A percentile compares a stretch with the other conserved stretches of the same genome.
phyloP scores from a whole-genome alignment of 108 stramenopile species.

The Cyclotella sp. region DNA sequence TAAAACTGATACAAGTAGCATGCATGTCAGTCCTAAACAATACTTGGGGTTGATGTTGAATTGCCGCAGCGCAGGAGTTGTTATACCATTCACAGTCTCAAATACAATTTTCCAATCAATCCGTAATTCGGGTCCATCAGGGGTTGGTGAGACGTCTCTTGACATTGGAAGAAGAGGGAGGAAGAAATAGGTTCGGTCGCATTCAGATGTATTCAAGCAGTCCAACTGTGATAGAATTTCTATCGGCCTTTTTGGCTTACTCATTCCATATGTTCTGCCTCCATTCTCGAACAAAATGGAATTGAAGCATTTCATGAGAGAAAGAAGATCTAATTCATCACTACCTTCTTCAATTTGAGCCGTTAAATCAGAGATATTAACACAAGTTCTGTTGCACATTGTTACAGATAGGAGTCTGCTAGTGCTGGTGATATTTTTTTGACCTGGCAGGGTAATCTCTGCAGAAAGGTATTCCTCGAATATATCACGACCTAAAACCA shows the following conservation, averaged over 20 bases:
- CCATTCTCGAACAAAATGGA: conserved; percentile 23
- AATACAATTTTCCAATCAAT: conserved; percentile 36
- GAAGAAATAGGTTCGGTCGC: conserved; percentile 31
- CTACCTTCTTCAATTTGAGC: not conserved
- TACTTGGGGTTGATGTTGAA: conserved; percentile 3
- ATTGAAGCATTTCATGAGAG: conserved; percentile 41
- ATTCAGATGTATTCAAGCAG: not conserved
- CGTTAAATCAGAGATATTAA: conserved; percentile 27
- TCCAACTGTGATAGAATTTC: not conserved
- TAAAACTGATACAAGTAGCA: not conserved
- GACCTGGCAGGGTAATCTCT: conserved; percentile 1
- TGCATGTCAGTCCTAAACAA: not conserved
- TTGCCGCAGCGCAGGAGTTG: not conserved
- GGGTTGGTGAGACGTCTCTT: not conserved
- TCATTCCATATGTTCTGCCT: conserved; percentile 27
- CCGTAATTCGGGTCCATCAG: not conserved
- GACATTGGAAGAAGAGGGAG: conserved; percentile 15
- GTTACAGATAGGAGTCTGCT: conserved; percentile 2
- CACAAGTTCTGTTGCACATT: conserved; percentile 9
- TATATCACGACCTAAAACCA: conserved; percentile 22
- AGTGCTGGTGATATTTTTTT: not conserved
- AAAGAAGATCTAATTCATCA: conserved; percentile 11
- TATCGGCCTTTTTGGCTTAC: not conserved
- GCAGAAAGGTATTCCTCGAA: conserved; percentile 20
- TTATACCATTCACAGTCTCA: conserved; percentile 20